Conservation (phyloP, 2,329 filamentous ascomycete genomes). For the Cercospora brassicicola region DNA sequence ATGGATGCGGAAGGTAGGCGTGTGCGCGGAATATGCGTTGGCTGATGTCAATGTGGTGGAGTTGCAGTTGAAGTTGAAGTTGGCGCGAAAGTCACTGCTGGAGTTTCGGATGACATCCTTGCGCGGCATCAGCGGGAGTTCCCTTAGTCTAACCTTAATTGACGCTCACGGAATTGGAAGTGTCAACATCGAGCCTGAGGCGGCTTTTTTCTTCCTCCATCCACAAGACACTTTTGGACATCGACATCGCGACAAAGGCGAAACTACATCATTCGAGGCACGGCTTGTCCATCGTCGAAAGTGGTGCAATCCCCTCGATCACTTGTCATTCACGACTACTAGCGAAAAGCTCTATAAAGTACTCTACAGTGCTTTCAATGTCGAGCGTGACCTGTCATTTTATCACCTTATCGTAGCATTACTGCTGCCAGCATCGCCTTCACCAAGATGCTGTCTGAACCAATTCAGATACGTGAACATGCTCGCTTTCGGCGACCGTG, state of each 20-base stretch:
- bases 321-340: no score
- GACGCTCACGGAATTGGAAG: not conserved
- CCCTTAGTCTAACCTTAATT: not conserved
- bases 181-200: not conserved
- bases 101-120: not conserved
- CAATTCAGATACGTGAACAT: conserved; percentile 42
- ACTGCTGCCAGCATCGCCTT: not conserved
- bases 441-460: conserved; percentile 33
- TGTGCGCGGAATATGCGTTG: not conserved
- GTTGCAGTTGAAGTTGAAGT: not conserved
- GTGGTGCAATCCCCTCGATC: no score
- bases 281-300: no score
- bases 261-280: no score
- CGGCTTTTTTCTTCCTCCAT: not conserved
- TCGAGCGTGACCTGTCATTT: no score
- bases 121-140: not conserved
- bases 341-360: no score
- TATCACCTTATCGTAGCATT: not conserved
- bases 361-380: no score
- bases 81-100: not conserved
- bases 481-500: conserved; percentile 42
- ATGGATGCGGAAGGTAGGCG: not conserved
- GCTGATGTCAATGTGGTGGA: not conserved
- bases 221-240: not conserved
- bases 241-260: no score